Evolutionary conservation across 495 filamentous ascomycete species (phyloP), one percentile per base, ranked within the genome.

Genomic region (Penicillium tannophilum): DNA sequence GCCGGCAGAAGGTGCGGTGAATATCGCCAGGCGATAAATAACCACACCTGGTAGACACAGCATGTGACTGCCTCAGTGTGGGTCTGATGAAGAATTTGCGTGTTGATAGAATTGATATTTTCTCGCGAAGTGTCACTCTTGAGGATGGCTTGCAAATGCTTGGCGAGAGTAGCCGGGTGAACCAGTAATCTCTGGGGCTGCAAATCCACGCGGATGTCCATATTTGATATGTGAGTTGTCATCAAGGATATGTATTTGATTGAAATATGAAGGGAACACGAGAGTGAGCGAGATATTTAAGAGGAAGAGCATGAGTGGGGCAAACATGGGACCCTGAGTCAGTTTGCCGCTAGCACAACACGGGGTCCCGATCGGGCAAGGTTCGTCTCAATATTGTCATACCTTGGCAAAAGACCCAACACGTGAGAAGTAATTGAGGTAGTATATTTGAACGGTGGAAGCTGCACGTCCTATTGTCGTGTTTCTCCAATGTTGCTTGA

Each of bases 141-240:
- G 26, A 51, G 3, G 4, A 51, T 17, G 8, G n/a, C 14, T 30
- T 51, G 48, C 10, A 51, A 28, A 35, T 51, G 48, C 17, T 51
- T 10, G 14, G 24, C n/a, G 48, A 51, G 48, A 6, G 24, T 7
- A 3, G 24, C 4, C 16, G 48, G 48, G 4, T n/a, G n/a, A 28
- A 30, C 26, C 1, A 51, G 48, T 16, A 51, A 33, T 28, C 14
- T 16, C 48, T 31, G 26, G 10, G 48, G 48, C 48, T 51, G 48
- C 14, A 51, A 26, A 4, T n/a, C 14, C 2, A 33, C 20, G n/a
- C 8, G 48, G 31, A 17, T 51, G 5, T 17, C 16, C 48, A 51
- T 51, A 7, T 46, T 44, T 4, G 6, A 14, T n/a, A 12, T 17
- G 16, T 39, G 11, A 1, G 35, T 23, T 23, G 20, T 23, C 20